Conservation (phyloP, 1,284 basidiomycete genomes). For the Microstroma glucosiphilum region DNA sequence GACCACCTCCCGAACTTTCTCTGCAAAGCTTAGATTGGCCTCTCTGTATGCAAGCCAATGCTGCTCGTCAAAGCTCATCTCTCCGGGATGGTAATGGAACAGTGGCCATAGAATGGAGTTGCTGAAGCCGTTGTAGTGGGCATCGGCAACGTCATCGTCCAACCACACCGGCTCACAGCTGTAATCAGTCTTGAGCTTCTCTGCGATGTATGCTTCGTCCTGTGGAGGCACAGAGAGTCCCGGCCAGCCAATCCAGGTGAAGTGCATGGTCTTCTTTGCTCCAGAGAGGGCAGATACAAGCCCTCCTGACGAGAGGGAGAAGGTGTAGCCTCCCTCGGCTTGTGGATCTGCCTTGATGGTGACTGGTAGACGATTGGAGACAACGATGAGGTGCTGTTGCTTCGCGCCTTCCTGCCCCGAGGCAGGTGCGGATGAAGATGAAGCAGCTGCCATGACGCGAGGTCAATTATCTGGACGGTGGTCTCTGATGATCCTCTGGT, state of each 20-base stretch:
- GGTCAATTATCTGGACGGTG: too few species aligned
- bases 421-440: too few species aligned
- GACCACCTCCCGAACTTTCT: constrained; percentile 72
- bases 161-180: constrained; percentile 96
- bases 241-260: constrained; percentile 51
- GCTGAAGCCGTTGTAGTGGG: constrained; percentile 95
- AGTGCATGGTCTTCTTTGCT: constrained; percentile 46
- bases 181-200: constrained; percentile 81
- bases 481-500: too few species aligned
- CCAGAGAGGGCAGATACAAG: constrained; percentile 48
- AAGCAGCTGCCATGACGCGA: too few species aligned
- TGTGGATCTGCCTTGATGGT: constrained; percentile 47
- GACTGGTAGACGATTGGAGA: constrained; percentile 82
- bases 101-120: constrained; percentile 99
- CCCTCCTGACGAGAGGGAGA: constrained; percentile 45
- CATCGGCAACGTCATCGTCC: constrained; percentile 91
- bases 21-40: constrained; percentile 90
- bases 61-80: constrained; percentile 96
- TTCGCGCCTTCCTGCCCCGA: too few species aligned
- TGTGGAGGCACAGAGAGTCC: constrained; percentile 37
- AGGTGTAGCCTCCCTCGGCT: constrained; percentile 45
- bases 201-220: constrained; percentile 44
- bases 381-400: constrained; percentile 70
- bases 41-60: constrained; percentile 97
- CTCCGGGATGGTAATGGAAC: constrained; percentile 79